Evolutionary conservation across 805 yeast genomes (phyloP).

Genomic region (Suhomyces sp.): DNA sequence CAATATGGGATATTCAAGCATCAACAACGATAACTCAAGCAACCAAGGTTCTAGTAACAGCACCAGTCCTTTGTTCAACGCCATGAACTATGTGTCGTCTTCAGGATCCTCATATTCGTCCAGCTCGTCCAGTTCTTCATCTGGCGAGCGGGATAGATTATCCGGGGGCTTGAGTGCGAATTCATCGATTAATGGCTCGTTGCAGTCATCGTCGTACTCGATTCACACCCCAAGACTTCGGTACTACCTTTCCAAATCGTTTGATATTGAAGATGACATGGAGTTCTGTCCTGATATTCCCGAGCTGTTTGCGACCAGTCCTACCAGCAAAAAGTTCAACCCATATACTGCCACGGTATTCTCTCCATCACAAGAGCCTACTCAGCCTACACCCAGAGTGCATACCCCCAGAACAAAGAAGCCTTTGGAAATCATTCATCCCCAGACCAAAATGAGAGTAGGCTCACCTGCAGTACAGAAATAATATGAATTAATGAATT

Average conservation of each 20-base stretch:
- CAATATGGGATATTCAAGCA: slow-evolving; percentile 17
- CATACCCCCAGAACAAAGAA: slow-evolving; percentile 58
- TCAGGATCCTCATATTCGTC: slow-evolving; percentile 17
- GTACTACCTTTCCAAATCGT: slow-evolving; percentile 56
- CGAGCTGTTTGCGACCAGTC: slow-evolving; percentile 26
- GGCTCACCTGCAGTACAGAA: slow-evolving; percentile 42
- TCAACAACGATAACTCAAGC: neutral
- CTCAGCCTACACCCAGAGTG: slow-evolving; percentile 29
- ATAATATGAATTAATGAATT: neutral
- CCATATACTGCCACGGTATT: slow-evolving; percentile 66
- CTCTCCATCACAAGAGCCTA: slow-evolving; percentile 48
- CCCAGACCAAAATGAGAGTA: slow-evolving; percentile 56
- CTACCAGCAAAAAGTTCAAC: slow-evolving; percentile 51
- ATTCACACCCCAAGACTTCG: slow-evolving; percentile 51
- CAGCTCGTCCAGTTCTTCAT: slow-evolving; percentile 10
- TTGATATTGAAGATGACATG: slow-evolving; percentile 60
- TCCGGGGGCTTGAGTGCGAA: slow-evolving; percentile 7
- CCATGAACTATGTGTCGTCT: slow-evolving; percentile 22
- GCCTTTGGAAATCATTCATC: slow-evolving; percentile 60
- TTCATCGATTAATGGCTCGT: slow-evolving; percentile 1
- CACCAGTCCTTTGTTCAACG: slow-evolving; percentile 31
- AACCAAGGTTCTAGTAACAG: slow-evolving; percentile 11
- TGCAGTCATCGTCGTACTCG: slow-evolving; percentile 26
- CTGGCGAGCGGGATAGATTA: neutral
- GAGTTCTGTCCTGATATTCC: slow-evolving; percentile 64